Evolutionary conservation across 2,329 filamentous ascomycete genomes (phyloP).

Genomic region (Epicoccum nigrum): DNA sequence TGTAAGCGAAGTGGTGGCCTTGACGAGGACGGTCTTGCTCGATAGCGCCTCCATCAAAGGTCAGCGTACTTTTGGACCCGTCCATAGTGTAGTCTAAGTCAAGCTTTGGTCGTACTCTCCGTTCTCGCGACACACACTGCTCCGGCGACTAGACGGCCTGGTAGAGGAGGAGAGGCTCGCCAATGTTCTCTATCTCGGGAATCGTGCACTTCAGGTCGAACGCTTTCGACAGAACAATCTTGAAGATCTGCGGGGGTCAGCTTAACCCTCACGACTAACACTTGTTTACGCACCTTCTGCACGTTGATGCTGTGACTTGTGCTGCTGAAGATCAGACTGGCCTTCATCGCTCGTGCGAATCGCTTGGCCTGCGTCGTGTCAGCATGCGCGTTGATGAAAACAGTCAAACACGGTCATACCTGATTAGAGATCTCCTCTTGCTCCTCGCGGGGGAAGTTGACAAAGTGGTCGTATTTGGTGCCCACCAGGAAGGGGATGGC

Average conservation of each 20-base stretch:
- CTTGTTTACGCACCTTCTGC: constrained; percentile 75
- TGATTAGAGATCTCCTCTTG: constrained; percentile 98
- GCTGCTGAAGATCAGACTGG: constrained; percentile 96
- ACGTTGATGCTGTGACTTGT: constrained; percentile 99
- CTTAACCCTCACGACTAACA: not conserved
- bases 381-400: not conserved
- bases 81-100: not conserved
- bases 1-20: constrained; percentile 25
- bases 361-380: constrained; percentile 72
- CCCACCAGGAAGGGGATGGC: constrained; percentile 98
- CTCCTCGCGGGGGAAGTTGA: constrained; percentile 96
- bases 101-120: constrained; percentile 24
- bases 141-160: constrained; percentile 51
- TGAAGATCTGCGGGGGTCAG: constrained; percentile 80
- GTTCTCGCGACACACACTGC: constrained; percentile 20
- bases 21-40: not conserved
- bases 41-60: not conserved
- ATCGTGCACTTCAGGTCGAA: constrained; percentile 99
- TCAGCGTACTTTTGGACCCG: not conserved
- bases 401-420: constrained; percentile 56
- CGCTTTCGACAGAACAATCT: constrained; percentile 97
- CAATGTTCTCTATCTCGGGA: constrained; percentile 97
- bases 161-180: constrained; percentile 92
- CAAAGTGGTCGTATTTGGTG: constrained; percentile 99
- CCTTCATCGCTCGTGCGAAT: constrained; percentile 98